These are phyloP conservation scores for Salvia rosmarinus DNA, from an alignment of 257 asterid species.

Conservation along the genomic window DNA sequence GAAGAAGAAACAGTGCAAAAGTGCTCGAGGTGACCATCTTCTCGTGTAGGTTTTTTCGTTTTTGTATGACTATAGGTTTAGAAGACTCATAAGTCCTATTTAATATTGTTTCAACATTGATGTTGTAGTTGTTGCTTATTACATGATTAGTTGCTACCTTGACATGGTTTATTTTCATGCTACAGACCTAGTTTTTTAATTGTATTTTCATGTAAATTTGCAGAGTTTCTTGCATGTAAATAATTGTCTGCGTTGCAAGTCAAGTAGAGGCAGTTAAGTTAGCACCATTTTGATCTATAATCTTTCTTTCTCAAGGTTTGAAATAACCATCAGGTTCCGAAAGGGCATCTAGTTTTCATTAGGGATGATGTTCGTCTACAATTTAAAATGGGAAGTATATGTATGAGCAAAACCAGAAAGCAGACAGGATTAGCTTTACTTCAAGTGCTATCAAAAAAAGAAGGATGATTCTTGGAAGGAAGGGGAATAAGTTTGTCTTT, in stretches of 20 bases:
- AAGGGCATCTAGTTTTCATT: neutral
- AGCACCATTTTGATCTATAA: neutral
- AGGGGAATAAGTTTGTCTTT: neutral
- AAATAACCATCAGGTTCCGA: neutral
- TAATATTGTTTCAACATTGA: neutral
- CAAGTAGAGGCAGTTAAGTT: conserved; percentile 1
- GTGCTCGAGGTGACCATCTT: conserved; percentile 40
- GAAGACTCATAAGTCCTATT: neutral
- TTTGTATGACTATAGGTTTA: neutral
- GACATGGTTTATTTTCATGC: neutral
- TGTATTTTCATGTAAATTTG: neutral
- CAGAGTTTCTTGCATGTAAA: neutral
- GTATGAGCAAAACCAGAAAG: neutral
- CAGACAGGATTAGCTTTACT: conserved; percentile 7
- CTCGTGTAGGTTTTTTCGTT: neutral
- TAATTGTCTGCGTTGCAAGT: neutral
- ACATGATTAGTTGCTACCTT: neutral
- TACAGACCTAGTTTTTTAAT: neutral
- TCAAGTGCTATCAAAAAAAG: neutral
- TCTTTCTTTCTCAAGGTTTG: neutral
- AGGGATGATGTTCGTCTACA: neutral
- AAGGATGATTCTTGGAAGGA: conserved; percentile 2
- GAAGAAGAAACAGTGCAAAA: conserved; percentile 70
- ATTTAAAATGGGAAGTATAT: neutral
- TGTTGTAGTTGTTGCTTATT: neutral